Conservation (phyloP, 2,329 filamentous ascomycete species). For the Parasarocladium wereldwijsianum region DNA sequence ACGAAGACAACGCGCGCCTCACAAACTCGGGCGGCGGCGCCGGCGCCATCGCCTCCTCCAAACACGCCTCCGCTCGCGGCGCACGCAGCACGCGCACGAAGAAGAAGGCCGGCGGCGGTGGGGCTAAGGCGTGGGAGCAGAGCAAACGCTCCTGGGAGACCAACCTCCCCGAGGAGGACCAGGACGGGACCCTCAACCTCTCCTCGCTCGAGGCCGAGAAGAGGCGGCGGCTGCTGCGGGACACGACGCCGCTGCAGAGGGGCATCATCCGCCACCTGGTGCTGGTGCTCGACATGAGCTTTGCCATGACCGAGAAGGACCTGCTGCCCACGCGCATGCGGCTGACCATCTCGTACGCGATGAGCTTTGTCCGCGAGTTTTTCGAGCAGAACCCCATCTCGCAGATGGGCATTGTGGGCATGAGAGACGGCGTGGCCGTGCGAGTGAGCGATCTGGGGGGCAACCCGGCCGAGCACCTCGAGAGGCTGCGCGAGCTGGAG, state of each 20-base stretch:
- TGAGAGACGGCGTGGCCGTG: constrained; percentile 81
- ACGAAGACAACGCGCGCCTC: constrained; percentile 19
- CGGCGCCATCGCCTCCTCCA: not conserved
- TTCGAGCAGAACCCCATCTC: constrained; percentile 99
- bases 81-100: constrained; percentile 5
- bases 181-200: constrained; percentile 65
- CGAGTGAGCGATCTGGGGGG: constrained; percentile 81
- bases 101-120: constrained; percentile 19
- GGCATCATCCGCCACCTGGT: constrained; percentile 96
- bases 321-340: constrained; percentile 77
- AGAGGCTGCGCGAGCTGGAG: constrained; percentile 54
- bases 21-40: constrained; percentile 9
- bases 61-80: not conserved
- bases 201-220: constrained; percentile 73
- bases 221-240: constrained; percentile 65
- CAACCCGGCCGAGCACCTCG: constrained; percentile 78
- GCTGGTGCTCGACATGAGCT: constrained; percentile 79
- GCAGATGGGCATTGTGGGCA: constrained; percentile 81
- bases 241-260: constrained; percentile 88
- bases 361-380: constrained; percentile 82
- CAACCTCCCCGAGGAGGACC: constrained; percentile 52
- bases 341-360: constrained; percentile 66
- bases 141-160: constrained; percentile 57
- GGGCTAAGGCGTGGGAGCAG: constrained; percentile 49
- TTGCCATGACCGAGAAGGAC: constrained; percentile 92